phyloP scores from a whole-genome alignment of 306 rosid genomes.

The Citrullus colocynthis region DNA sequence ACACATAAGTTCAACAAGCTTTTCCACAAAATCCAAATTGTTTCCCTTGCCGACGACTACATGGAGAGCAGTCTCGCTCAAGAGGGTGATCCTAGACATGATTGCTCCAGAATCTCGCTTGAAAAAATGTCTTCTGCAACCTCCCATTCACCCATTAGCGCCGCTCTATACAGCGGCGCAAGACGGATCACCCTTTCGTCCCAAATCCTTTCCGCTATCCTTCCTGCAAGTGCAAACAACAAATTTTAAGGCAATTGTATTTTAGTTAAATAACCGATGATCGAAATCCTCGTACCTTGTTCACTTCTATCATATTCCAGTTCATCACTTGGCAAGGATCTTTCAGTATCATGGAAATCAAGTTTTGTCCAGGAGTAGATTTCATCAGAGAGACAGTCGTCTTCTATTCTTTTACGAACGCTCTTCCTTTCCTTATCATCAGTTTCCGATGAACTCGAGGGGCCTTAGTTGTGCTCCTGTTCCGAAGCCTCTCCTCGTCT shows the following conservation, averaged over 20 bases:
- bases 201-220: background rate
- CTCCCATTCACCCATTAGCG: background rate
- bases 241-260: background rate
- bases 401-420: no score
- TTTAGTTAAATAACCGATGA: no score
- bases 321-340: no score
- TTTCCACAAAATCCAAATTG: background rate
- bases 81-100: background rate
- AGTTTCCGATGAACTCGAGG: no score
- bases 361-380: no score
- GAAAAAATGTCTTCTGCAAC: background rate
- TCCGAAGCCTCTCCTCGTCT: no score
- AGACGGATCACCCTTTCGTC: background rate
- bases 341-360: no score
- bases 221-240: background rate
- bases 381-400: no score
- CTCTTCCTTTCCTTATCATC: no score
- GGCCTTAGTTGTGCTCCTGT: no score
- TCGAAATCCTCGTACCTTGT: no score
- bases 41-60: background rate
- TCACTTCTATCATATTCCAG: no score
- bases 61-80: background rate
- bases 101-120: background rate
- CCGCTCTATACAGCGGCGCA: background rate
- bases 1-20: constrained; percentile 3